These are phyloP conservation scores for Alternaria sp. DNA, from an alignment of 2,329 filamentous ascomycete species.

Conservation along the genomic window DNA sequence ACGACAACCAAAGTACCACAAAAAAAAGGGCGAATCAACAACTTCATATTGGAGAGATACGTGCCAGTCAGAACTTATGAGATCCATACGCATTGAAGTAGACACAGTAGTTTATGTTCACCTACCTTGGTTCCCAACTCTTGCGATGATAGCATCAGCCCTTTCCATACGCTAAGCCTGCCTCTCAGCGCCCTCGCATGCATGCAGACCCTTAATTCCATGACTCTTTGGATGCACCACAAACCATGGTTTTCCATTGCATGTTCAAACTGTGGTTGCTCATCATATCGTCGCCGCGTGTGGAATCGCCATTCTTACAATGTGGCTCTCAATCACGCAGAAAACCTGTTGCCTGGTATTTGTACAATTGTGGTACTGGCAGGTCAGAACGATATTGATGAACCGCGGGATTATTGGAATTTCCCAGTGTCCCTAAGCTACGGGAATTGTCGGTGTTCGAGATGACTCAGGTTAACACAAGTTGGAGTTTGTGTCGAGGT, in stretches of 20 bases:
- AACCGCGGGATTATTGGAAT: background rate
- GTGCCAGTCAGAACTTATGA: background rate
- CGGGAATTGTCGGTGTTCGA: background rate
- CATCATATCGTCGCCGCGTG: background rate
- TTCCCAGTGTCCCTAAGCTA: background rate
- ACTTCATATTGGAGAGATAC: background rate
- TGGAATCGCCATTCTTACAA: background rate
- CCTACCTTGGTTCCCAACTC: background rate
- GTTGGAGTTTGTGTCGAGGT: background rate
- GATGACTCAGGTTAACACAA: background rate
- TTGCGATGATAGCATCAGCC: background rate
- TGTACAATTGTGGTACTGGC: background rate
- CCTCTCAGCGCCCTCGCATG: background rate
- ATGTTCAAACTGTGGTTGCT: background rate
- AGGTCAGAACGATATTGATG: background rate
- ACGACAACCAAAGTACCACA: background rate
- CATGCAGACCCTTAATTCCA: background rate
- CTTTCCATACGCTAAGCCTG: background rate
- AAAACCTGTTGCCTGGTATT: background rate
- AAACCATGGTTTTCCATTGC: background rate
- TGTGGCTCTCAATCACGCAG: rapidly evolving
- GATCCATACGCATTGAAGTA: background rate
- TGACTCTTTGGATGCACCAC: background rate
- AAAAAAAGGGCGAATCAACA: background rate
- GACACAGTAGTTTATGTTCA: background rate